Evolutionary conservation across 257 asterid genomes (phyloP), one percentile per base, ranked within the genome.

Genomic region (Nicotiana noctiflora): DNA sequence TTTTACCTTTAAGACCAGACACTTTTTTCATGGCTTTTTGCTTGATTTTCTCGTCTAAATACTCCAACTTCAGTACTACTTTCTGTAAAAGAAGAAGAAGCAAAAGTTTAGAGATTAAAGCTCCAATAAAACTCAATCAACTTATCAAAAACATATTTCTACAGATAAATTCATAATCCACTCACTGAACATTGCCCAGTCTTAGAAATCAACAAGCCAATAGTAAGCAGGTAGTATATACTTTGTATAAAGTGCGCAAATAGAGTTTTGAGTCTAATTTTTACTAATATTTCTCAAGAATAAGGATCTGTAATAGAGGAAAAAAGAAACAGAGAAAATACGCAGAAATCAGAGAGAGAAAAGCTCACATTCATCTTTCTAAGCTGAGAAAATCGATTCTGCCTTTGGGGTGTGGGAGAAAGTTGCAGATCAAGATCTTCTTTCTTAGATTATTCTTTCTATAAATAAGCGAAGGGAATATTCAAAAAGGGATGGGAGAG

Each of bases 41-140:
- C 65, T 31, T 79, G 78, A 49, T 23, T 80, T 85, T 85, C 44
- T 85, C 88, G 52, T 85, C 86, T 15, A 14, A 51, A 49, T 74
- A 79, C n/a, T 65, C 82, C 88, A 85, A 65, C 27, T 79, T 82
- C 82, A 85, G 15, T 61, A 85, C 83, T 13, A 82, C 85, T 82
- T 85, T 82, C 88, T 85, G 86, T 53, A n/a, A 67, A 76, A 44
- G 46, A 59, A 78, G 53, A 78, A 46, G 3, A 40, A 8, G 8
- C 23, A 21, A 57, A 67, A 23, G 8, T 51, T 51, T 13, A 51
- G 56, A 51, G 17, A 51, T 51, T 13, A 51, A 51, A 51, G 18
- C 5, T 51, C 55, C 56, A 13, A 13, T 51, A 51, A 51, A 51
- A 51, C 18, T 51, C 6, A 51, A 51, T 40, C 19, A 40, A 40